Evolutionary conservation across 352 stramenopile species (phyloP).

Genomic region (Phytophthora citrophthora): DNA sequence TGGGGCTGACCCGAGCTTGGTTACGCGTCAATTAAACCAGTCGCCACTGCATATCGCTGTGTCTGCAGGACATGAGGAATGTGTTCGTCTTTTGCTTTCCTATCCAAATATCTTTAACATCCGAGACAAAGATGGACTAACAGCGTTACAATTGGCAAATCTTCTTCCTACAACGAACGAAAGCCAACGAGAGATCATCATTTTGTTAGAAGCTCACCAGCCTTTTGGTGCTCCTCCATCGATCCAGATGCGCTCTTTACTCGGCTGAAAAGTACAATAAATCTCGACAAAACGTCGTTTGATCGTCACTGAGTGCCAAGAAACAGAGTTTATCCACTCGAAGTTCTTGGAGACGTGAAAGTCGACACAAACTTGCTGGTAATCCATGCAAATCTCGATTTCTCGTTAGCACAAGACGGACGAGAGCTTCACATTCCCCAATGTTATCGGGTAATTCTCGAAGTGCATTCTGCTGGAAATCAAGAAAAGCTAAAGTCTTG

Average conservation of each 20-base stretch:
- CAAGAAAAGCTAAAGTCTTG: constrained; percentile 31
- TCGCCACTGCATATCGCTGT: constrained; percentile 46
- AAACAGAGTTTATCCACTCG: constrained; percentile 63
- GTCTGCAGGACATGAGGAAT: constrained; percentile 13
- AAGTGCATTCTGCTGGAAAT: constrained; percentile 46
- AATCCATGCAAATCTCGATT: constrained; percentile 42
- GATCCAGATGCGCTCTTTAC: constrained; percentile 22
- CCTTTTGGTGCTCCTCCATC: background rate
- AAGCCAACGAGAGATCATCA: constrained; percentile 27
- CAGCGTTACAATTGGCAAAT: constrained; percentile 33
- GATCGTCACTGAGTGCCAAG: constrained; percentile 38
- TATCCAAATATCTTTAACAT: constrained; percentile 13
- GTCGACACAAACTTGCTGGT: constrained; percentile 27
- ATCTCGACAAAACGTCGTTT: constrained; percentile 49
- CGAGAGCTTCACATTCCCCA: constrained; percentile 32
- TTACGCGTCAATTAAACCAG: constrained; percentile 25
- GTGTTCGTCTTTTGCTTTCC: constrained; percentile 24
- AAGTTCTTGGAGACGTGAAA: constrained; percentile 39
- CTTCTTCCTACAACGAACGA: constrained; percentile 4
- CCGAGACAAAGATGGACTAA: constrained; percentile 32
- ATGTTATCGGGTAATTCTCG: constrained; percentile 40
- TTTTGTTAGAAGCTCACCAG: constrained; percentile 30
- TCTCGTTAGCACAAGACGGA: constrained; percentile 41
- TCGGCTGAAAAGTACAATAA: constrained; percentile 45
- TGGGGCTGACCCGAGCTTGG: constrained; percentile 29